Percentiles rank a stretch among this genome's conserved stretches.
These are phyloP conservation scores for Hericium alpestre DNA, from an alignment of 768 basidiomycete species.

Conservation along the genomic window DNA sequence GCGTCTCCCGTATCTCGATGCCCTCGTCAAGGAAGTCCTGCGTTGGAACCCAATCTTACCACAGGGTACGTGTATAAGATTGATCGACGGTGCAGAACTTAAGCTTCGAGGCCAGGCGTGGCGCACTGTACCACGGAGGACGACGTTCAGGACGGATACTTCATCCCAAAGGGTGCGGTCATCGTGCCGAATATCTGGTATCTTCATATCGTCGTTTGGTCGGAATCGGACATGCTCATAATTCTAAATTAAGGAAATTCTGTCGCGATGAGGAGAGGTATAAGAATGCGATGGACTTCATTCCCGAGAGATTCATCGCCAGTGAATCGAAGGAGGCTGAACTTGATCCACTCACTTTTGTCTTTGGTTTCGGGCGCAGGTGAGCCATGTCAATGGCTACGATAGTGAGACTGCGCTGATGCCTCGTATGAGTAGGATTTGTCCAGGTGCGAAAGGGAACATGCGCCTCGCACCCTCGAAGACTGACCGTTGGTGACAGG, in stretches of 20 bases:
- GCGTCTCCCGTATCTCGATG: constrained; percentile 13
- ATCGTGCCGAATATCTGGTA: constrained; percentile 28
- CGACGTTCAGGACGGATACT: constrained; percentile 26
- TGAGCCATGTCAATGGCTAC: background rate
- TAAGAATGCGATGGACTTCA: constrained; percentile 18
- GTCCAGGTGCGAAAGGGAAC: too few species aligned
- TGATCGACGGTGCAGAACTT: too few species aligned
- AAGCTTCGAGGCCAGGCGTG: constrained; percentile 13
- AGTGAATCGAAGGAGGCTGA: constrained; percentile 11
- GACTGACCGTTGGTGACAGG: constrained; percentile 10
- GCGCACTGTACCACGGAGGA: constrained; percentile 26
- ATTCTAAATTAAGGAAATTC: constrained; percentile 15
- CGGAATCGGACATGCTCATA: background rate
- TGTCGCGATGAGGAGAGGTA: constrained; percentile 20
- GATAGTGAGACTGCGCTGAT: background rate
- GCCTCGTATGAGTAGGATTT: background rate
- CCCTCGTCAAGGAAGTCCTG: constrained; percentile 15
- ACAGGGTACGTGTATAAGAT: background rate
- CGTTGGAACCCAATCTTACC: constrained; percentile 15
- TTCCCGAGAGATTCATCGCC: constrained; percentile 20
- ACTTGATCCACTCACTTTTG: constrained; percentile 9
- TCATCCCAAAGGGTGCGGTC: constrained; percentile 27
- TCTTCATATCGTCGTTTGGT: background rate
- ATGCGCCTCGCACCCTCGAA: background rate
- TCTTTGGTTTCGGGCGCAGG: constrained; percentile 20